Conservation (phyloP, 2,329 filamentous ascomycete genomes). For the Leptographium procerum region DNA sequence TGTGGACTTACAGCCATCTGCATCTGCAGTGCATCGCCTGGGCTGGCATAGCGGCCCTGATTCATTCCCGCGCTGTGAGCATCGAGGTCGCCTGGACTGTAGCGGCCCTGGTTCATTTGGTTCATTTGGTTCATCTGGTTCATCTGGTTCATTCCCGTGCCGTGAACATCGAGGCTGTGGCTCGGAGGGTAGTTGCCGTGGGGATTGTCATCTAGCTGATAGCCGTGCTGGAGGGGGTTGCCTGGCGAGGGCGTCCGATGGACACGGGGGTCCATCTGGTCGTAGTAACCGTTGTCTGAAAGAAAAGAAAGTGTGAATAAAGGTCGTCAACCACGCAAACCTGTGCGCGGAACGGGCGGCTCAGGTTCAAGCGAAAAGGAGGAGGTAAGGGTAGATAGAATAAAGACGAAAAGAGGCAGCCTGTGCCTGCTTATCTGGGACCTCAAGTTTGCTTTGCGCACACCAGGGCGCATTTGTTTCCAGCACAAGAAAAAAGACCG, state of each 20-base stretch:
- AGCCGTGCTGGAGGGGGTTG: slow-evolving; percentile 60
- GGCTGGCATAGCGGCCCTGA: slow-evolving; percentile 39
- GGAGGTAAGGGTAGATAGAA: not conserved
- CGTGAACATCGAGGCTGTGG: slow-evolving; percentile 40
- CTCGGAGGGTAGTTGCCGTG: slow-evolving; percentile 40
- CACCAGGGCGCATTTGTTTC: not conserved
- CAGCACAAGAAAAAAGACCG: not conserved
- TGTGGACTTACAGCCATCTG: slow-evolving; percentile 65
- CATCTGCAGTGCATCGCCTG: slow-evolving; percentile 66
- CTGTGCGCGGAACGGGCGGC: not conserved
- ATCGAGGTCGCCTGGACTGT: slow-evolving; percentile 54
- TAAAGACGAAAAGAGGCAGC: not conserved
- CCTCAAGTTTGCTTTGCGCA: not conserved
- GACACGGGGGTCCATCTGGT: slow-evolving; percentile 44
- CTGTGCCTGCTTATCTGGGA: not conserved
- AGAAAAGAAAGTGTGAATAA: not conserved
- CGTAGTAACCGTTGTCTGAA: slow-evolving; percentile 49
- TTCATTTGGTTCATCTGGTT: slow-evolving; percentile 60
- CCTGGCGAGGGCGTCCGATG: slow-evolving; percentile 66
- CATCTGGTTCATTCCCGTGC: slow-evolving; percentile 45
- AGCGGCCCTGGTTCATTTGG: slow-evolving; percentile 27
- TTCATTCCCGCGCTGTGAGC: slow-evolving; percentile 32
- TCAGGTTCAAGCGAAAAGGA: not conserved
- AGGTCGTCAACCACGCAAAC: not conserved
- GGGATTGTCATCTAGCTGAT: slow-evolving; percentile 71